Evolutionary conservation across 306 rosid species (phyloP), one percentile per base, ranked within the genome.

Genomic region (Malus orientalis): DNA sequence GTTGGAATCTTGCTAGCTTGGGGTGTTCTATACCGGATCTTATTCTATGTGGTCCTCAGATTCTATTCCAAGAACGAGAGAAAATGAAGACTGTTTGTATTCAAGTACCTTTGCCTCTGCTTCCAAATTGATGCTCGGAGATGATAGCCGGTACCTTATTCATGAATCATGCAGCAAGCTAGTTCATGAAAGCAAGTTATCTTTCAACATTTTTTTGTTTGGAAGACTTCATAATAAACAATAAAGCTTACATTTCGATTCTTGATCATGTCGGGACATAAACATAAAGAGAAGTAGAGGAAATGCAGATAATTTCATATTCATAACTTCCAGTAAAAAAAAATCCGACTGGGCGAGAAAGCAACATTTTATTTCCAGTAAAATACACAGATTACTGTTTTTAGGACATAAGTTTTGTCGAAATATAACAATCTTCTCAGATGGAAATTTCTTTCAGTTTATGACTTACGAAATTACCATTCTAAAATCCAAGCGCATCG

Each of bases 61-160:
- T 93, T 93, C 81, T 91, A 94, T 74, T 91, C 96, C 87, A 87
- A 94, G 84, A 91, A 88, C 65, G 94, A 85, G 75, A 91, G 98
- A 71, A 91, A 94, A 79, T 91, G 80, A 88, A 54, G 14, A 51
- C 25, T 54, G 71, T 3, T 2, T 32, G 32, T 33, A n/a, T 29
- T 11, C 32, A 59, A 6, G 19, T 59, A 15, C 47, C 53, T 11
- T 23, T 45, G 51, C 51, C 47, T 36, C 59, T 54, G 64, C 64
- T 30, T 71, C 14, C 5, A 40, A 33, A 58, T 40, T 57, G 15
- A 36, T 8, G 55, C 67, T 32, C 14, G 45, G 69, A 18, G 40
- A 18, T 4, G 70, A 66, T 36, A 20, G 49, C 51, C 16, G 18
- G 25, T 66, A 36, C 70, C 70, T 66, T 4, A 4, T 38, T 66